phyloP scores from a whole-genome alignment of 106 monocot species.

The Amphibolis antarctica region DNA sequence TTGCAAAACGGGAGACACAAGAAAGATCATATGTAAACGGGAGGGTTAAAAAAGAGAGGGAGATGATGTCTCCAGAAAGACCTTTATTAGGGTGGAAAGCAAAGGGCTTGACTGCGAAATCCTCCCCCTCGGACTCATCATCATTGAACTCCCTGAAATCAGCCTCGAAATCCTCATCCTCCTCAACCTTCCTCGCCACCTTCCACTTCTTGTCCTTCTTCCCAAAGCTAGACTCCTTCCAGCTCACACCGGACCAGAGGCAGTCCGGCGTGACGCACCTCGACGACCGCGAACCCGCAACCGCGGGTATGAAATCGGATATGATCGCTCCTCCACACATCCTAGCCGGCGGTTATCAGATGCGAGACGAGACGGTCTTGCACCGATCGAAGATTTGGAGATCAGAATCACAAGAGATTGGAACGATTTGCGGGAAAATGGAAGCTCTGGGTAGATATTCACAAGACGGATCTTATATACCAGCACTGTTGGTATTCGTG shows the following conservation, averaged over 20 bases:
- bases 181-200: background rate
- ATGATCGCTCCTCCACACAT: slow-evolving; percentile 67
- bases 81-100: slow-evolving; percentile 1
- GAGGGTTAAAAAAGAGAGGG: no score
- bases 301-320: slow-evolving; percentile 26
- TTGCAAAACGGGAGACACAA: no score
- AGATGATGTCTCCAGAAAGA: no score
- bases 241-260: slow-evolving; percentile 31
- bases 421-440: background rate
- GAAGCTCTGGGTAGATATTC: no score
- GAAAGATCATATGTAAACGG: no score
- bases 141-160: slow-evolving; percentile 44
- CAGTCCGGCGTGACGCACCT: slow-evolving; percentile 13
- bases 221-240: background rate
- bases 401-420: background rate
- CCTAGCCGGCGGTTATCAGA: no score
- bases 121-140: slow-evolving; percentile 18
- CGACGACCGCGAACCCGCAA: slow-evolving; percentile 6
- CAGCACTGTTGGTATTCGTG: no score
- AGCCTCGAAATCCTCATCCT: slow-evolving; percentile 30
- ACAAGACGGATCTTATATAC: no score
- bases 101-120: slow-evolving; percentile 24
- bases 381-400: background rate
- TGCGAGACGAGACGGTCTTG: background rate
- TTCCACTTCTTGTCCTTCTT: slow-evolving; percentile 5